Base-by-base conservation (phyloP, 345 rosid genomes). In the Lepidium africanum region DNA sequence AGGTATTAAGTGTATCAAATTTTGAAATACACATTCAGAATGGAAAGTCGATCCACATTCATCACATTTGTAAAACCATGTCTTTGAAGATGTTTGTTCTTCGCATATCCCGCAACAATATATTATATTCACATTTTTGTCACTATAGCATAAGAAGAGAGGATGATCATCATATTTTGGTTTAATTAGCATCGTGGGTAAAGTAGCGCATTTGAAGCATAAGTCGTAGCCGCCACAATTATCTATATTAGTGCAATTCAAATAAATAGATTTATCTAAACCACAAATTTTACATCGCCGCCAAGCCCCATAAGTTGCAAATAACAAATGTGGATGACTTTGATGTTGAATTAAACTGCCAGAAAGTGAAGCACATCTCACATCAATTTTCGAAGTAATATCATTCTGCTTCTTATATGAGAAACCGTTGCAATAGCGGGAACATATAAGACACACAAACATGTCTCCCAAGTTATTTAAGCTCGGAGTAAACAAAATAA, bases 41-140 rank as follows among this genome's bases (percentile, higher is more conserved):
- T 67, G 71, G 35, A 67, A 23, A 54, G 71, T 67, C 23, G 37
- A 43, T 35, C 32, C 21, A 55, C 71, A 43, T 19, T 67, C 54
- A 6, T 16, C 0, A 4, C 71, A 67, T n/a, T 10, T 17, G 36
- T 67, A 67, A n/a, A 55, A 67, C 63, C 63, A 17, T 5, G 1
- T 10, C 6, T 67, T 55, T 13, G 15, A 3, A 9, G 13, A 3
- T 67, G 35, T 5, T 33, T 43, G 14, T 15, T 43, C 54, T 67
- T 67, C 63, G 25, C 45, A 67, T 54, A 67, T 30, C 15, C 45
- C 54, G 0, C 72, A 67, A 11, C 46, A 67, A 21, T 10, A 67
- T 10, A 37, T 35, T 0, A 1, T 11, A 43, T 19, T 67, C 25
- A 6, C 15, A 43, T 43, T 55, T 46, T 13, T 19, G 13, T 45